Base-by-base conservation (phyloP, 2,329 filamentous ascomycete species). In the Beauveria rudraprayagi region DNA sequence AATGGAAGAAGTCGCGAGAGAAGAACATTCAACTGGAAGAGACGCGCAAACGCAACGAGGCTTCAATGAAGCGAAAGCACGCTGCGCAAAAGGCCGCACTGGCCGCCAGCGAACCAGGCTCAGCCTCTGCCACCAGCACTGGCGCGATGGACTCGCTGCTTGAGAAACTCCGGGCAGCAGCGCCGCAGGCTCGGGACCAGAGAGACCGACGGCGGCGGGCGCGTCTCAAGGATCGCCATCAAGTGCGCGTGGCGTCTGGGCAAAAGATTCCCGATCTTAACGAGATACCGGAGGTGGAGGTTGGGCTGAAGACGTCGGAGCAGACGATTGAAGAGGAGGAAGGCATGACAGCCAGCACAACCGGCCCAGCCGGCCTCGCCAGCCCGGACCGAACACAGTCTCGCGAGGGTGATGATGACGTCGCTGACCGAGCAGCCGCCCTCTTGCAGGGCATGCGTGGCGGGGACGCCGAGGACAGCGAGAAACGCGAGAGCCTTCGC, bases 101-200 rank as follows among this genome's bases (percentile, higher is more conserved):
- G 66, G 75, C 82, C 8, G 70, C 76, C 14, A 72, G 73, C 16
- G 77, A 78, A n/a, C 75, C 73, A n/a, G 68, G 68, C 43, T 86
- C 86, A 6, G 78, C 82, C 34, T 88, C 87, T 3, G 89, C 91
- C 26, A 82, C 83, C 37, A 88, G 85, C 61, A 91, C 91, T 7
- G 94, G 93, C 59, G 94, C 92, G 57, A 97, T 99, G 92, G 94
- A 99, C 76, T 91, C 89, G 46, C 79, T 99, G 26, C 84, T 99
- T 54, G 91, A 97, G 83, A 97, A 97, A 76, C 79, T 99, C 61
- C 89, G 94, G 62, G 92, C 92, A 61, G 94, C 94, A 1, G 93
- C 92, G 61, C 93, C 94, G 34, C 91, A 96, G 76, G 85, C 90
- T 30, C 83, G 90, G 72, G 92, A 97, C 72, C 89, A 95, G 73